Conservation (phyloP, 495 filamentous ascomycete species). For the Daldinia loculata region DNA sequence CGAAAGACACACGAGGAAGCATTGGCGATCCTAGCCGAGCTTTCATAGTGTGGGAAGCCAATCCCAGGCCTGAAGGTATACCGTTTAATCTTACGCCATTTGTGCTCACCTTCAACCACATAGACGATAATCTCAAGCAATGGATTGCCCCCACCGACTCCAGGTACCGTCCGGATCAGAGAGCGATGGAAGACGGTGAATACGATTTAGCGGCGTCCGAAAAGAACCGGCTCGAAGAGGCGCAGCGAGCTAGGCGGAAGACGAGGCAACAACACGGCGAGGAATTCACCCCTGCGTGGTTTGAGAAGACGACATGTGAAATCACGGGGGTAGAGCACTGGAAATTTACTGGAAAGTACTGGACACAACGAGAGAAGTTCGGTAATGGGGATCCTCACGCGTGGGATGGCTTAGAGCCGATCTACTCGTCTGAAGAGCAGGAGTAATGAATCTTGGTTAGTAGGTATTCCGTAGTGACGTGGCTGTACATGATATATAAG, state of each 20-base stretch:
- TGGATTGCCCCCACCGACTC: slow-evolving; percentile 92
- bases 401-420: slow-evolving; percentile 61
- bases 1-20: slow-evolving; percentile 53
- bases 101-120: slow-evolving; percentile 88
- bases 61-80: slow-evolving; percentile 80
- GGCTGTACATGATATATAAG: slow-evolving; percentile 20
- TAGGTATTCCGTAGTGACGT: background rate
- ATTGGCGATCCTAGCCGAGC: slow-evolving; percentile 70
- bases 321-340: slow-evolving; percentile 91
- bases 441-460: slow-evolving; percentile 5
- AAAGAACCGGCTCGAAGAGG: slow-evolving; percentile 96
- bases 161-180: slow-evolving; percentile 87
- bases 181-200: slow-evolving; percentile 98
- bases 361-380: slow-evolving; percentile 71
- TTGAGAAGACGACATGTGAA: slow-evolving; percentile 72
- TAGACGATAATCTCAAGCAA: slow-evolving; percentile 75
- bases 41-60: slow-evolving; percentile 90
- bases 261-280: slow-evolving; percentile 78
- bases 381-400: slow-evolving; percentile 54
- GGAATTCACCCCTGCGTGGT: slow-evolving; percentile 87
- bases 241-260: slow-evolving; percentile 79
- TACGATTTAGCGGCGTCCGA: slow-evolving; percentile 92
- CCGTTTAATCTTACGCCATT: slow-evolving; percentile 98
- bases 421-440: slow-evolving; percentile 47
- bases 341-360: slow-evolving; percentile 88